Percentiles rank a stretch among this genome's conserved stretches.
phyloP scores from a whole-genome alignment of 2,329 filamentous ascomycete genomes.

The Aspergillus cejpii region DNA sequence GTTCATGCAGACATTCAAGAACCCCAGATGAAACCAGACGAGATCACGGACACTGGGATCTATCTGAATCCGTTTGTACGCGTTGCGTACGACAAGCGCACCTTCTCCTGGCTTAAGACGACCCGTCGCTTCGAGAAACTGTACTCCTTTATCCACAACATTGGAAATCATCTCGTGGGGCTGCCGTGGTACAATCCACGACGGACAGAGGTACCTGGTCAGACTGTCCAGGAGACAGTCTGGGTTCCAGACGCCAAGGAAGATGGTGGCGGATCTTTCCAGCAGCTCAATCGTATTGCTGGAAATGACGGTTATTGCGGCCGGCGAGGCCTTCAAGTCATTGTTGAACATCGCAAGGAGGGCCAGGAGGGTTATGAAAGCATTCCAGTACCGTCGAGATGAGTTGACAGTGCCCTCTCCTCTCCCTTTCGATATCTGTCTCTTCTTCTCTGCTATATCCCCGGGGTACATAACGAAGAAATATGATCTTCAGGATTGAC shows the following conservation, averaged over 20 bases:
- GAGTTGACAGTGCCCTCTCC: not conserved
- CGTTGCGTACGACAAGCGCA: slow-evolving; percentile 58
- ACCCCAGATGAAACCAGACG: slow-evolving; percentile 24
- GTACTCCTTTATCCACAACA: slow-evolving; percentile 52
- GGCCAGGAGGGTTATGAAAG: slow-evolving; percentile 43
- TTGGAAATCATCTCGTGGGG: slow-evolving; percentile 52
- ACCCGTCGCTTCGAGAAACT: slow-evolving; percentile 61
- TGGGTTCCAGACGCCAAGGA: slow-evolving; percentile 33
- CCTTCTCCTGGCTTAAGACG: slow-evolving; percentile 54
- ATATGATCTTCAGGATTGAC: not conserved
- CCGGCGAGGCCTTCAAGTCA: slow-evolving; percentile 38
- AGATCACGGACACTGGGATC: slow-evolving; percentile 49
- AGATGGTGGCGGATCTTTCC: slow-evolving; percentile 34
- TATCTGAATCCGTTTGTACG: slow-evolving; percentile 71
- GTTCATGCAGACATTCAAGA: slow-evolving; percentile 46
- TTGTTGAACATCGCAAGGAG: slow-evolving; percentile 38
- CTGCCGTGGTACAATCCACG: slow-evolving; percentile 54
- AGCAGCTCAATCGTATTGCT: slow-evolving; percentile 35
- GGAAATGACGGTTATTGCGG: slow-evolving; percentile 44
- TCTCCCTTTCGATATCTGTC: not conserved
- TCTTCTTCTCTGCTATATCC: slow-evolving; percentile 1
- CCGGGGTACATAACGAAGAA: not conserved
- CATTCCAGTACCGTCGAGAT: slow-evolving; percentile 34
- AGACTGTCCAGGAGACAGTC: slow-evolving; percentile 39
- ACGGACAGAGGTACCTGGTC: slow-evolving; percentile 49